Evolutionary conservation across 2,329 filamentous ascomycete genomes (phyloP).

Genomic region (Lecanosticta acicola): DNA sequence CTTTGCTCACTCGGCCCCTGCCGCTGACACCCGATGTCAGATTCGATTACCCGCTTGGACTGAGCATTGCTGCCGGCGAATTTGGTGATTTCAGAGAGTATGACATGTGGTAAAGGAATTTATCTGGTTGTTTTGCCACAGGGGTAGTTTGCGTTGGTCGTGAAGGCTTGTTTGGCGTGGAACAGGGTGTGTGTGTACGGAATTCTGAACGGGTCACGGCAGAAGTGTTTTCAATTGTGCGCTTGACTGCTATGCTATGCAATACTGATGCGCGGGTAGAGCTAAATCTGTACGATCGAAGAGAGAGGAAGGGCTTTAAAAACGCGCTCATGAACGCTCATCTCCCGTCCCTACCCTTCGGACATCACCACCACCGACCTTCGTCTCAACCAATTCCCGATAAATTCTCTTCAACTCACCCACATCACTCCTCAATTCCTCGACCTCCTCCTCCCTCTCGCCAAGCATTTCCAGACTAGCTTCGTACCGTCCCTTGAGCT

Average conservation of each 20-base stretch:
- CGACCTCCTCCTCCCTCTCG: constrained; percentile 92
- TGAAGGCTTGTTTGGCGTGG: no score
- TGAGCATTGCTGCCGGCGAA: neutral
- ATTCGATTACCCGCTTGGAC: neutral
- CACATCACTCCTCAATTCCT: constrained; percentile 84
- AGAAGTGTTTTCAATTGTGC: no score
- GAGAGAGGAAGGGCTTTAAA: no score
- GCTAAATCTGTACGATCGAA: no score
- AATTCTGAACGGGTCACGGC: no score
- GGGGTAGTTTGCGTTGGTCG: no score
- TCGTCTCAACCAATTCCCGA: constrained; percentile 71
- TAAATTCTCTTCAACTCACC: constrained; percentile 95
- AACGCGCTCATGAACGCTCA: no score
- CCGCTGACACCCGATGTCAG: neutral
- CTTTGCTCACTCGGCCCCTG: neutral
- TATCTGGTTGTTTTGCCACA: neutral
- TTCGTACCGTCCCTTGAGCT: constrained; percentile 73
- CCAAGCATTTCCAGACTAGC: constrained; percentile 91
- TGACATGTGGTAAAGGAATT: neutral
- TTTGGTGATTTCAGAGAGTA: neutral
- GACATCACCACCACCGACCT: constrained; percentile 20
- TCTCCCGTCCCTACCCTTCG: no score
- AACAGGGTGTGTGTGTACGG: no score
- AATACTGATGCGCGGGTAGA: no score
- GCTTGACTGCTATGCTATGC: no score